Percentiles rank a stretch among this genome's conserved stretches.
These are phyloP conservation scores for Paraphaeosphaeria sporulosa DNA, from an alignment of 2,329 filamentous ascomycete species.

Conservation along the genomic window DNA sequence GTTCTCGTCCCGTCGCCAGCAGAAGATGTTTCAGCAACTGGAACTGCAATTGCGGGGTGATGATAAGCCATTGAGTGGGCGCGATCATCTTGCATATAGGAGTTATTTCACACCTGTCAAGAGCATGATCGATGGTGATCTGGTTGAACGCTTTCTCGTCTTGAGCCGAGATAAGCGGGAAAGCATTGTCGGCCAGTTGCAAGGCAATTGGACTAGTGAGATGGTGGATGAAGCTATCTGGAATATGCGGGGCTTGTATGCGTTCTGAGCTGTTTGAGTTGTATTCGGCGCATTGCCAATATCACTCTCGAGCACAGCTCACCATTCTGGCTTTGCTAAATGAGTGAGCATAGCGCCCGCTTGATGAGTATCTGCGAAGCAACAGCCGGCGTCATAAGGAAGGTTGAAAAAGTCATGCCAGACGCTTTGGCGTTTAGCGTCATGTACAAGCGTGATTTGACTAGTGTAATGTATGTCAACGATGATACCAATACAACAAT, in stretches of 20 bases:
- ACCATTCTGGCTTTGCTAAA: not conserved
- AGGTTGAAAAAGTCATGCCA: not conserved
- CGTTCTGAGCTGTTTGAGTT: constrained; percentile 31
- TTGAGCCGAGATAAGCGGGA: constrained; percentile 89
- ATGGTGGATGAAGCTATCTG: constrained; percentile 92
- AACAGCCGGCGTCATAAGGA: not conserved
- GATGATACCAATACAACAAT: not conserved
- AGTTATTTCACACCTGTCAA: constrained; percentile 97
- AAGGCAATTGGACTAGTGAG: constrained; percentile 78
- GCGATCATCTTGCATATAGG: constrained; percentile 95
- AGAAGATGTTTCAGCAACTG: constrained; percentile 96
- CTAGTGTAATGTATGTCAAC: not conserved
- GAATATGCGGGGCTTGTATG: constrained; percentile 47
- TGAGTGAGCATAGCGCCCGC: not conserved
- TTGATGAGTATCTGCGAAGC: not conserved
- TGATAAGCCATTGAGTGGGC: constrained; percentile 85
- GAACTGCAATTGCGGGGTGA: constrained; percentile 81
- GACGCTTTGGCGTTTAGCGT: not conserved
- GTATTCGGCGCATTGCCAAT: not conserved
- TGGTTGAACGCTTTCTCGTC: constrained; percentile 90
- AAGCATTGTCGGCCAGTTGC: constrained; percentile 92
- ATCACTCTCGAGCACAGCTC: not conserved
- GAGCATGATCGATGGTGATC: constrained; percentile 93
- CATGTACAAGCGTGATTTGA: not conserved
- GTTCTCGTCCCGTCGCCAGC: constrained; percentile 88